Evolutionary conservation across 306 rosid genomes (phyloP), one percentile per base, ranked within the genome.

Genomic region (Vigna radiata): DNA sequence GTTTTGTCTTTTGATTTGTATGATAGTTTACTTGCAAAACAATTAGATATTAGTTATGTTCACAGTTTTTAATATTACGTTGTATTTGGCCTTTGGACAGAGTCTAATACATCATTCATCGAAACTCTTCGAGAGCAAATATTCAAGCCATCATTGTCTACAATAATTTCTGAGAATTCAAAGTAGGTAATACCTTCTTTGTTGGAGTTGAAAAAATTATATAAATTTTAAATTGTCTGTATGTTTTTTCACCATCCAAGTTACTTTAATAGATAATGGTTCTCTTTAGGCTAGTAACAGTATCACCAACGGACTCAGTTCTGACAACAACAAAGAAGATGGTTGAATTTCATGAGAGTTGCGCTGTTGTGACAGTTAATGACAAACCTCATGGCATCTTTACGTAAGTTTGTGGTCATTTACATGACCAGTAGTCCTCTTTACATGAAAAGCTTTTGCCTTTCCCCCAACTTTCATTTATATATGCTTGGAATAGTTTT

Each of bases 61-160:
- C 56, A 19, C 46, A 16, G 44, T 62, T 73, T 74, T 16, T 36
- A 62, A 31, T 80, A 50, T 56, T 75, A 29, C 59, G 68, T 39
- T 65, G 50, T 37, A 72, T 81, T 63, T 85, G 41, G 62, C 73
- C 68, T 73, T 79, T 79, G 58, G 58, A 73, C 90, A 96, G 99
- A 91, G 55, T 84, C 94, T 69, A 93, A 84, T 77, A 56, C 98
- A 70, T 89, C 99, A 39, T 91, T 96, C 74, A 85, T 96, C 75
- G 98, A 96, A 83, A 89, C 96, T 33, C 88, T 96, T 68, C 87
- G 97, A 62, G 99, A 96, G 68, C 87, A 83, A 73, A 89, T 96
- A 90, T 96, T 96, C 77, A 93, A 85, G 88, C 99, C 99, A 70
- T 88, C 96, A 52, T 75, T 96, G 90, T 93, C 98, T 70, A 93